Evolutionary conservation across 2,329 filamentous ascomycete genomes (phyloP).

Genomic region (Fusarium sambucinum): DNA sequence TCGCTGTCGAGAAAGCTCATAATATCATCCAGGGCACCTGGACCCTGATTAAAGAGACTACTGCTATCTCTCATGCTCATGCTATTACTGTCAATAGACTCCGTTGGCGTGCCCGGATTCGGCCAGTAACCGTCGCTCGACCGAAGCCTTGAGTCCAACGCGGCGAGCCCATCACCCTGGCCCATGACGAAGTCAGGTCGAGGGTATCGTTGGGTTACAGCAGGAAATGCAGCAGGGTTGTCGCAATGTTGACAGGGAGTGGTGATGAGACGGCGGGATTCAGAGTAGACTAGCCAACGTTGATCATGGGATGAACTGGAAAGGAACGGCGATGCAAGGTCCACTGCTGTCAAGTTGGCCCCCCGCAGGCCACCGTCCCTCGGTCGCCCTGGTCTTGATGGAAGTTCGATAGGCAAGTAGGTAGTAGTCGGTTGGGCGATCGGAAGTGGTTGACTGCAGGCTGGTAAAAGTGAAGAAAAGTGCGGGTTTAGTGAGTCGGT

Average conservation of each 20-base stretch:
- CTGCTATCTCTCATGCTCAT: slow-evolving; percentile 29
- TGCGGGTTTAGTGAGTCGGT: slow-evolving; percentile 1
- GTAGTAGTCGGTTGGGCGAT: slow-evolving; percentile 24
- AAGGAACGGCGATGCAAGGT: slow-evolving; percentile 44
- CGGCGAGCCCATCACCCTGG: slow-evolving; percentile 42
- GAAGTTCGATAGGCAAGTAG: slow-evolving; percentile 5
- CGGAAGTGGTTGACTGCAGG: not conserved
- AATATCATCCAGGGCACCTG: slow-evolving; percentile 40
- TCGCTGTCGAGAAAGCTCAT: slow-evolving; percentile 48
- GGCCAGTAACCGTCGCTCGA: slow-evolving; percentile 38
- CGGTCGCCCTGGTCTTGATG: slow-evolving; percentile 23
- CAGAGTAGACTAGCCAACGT: slow-evolving; percentile 30
- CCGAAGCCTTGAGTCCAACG: slow-evolving; percentile 39
- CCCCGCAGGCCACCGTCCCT: slow-evolving; percentile 24
- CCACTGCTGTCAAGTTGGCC: slow-evolving; percentile 44
- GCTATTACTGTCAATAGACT: slow-evolving; percentile 29
- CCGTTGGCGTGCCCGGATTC: slow-evolving; percentile 28
- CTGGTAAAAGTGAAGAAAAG: not conserved
- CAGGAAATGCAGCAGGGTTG: slow-evolving; percentile 38
- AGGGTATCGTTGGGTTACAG: slow-evolving; percentile 25
- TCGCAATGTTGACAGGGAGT: slow-evolving; percentile 41
- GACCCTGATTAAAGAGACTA: slow-evolving; percentile 34
- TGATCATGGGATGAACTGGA: slow-evolving; percentile 47
- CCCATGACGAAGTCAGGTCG: slow-evolving; percentile 43
- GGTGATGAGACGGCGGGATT: slow-evolving; percentile 35